Base-by-base conservation (phyloP, 1,139 yeast genomes). In the Pichia sp. region DNA sequence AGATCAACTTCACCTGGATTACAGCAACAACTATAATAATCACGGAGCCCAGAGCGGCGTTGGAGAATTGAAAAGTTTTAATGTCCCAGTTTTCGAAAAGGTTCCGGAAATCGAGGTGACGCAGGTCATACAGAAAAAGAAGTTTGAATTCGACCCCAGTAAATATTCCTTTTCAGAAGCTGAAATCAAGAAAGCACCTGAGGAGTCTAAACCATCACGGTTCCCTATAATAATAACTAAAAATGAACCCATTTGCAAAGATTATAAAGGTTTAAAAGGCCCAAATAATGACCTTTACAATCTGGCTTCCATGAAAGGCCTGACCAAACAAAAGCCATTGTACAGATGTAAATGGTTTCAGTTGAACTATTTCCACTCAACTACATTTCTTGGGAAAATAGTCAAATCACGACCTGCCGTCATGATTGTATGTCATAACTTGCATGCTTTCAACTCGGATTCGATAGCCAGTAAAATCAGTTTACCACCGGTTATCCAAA, bases 361-460 rank as follows among this genome's bases (percentile, higher is more conserved):
- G 4, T 38, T 67, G 29, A 46, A 50, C 9, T 78, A 62, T 53
- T 71, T 65, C 51, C 80, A 79, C 9, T 67, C 73, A 3, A 60
- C 65, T 41, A 78, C 75, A 51, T 65, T 67, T 33, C 39, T 74
- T 5, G 68, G 73, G 0, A 50, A 64, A 29, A 70, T 71, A 29
- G 63, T 81, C n/a, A 76, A 75, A 51, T 67, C 77, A 4, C 65
- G 67, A 36, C 83, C 83, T 0, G 72, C 77, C 0, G 38, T 76
- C 3, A 56, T 64, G 33, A 55, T 57, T 4, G 41, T 56, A 9
- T 44, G 59, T 16, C 60, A 61, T 42, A 63, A 64, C 38, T 48
- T 52, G 6, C 38, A 48, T 1, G 45, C 57, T 4, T 49, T 57
- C 41, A 55, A 56, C 36, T 41, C 40, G n/a, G 45, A 45, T 1